phyloP scores from a whole-genome alignment of 306 rosid genomes.

The Prunus fruticosa region DNA sequence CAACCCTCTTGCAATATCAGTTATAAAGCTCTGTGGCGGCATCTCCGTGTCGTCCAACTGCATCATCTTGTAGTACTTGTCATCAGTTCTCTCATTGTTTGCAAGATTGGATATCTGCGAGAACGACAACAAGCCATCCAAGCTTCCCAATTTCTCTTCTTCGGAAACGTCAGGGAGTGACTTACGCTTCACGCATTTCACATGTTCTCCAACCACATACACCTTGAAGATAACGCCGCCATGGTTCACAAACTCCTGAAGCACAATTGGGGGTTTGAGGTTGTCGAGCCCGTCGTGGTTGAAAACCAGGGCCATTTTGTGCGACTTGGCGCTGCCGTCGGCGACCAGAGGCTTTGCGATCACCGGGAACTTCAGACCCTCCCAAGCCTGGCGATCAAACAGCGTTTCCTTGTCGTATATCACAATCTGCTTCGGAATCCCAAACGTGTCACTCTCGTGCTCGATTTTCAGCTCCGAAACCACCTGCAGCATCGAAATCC shows the following conservation, averaged over 20 bases:
- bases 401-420: conserved; percentile 75
- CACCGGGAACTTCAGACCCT: conserved; percentile 70
- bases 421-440: conserved; percentile 89
- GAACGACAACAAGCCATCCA: conserved; percentile 59
- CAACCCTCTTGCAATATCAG: conserved; percentile 65
- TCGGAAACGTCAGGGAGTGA: conserved; percentile 82
- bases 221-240: conserved; percentile 95
- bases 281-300: conserved; percentile 54
- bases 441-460: conserved; percentile 53
- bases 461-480: conserved; percentile 71
- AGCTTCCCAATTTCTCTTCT: conserved; percentile 57
- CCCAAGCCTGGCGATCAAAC: conserved; percentile 55
- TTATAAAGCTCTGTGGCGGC: conserved; percentile 68
- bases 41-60: conserved; percentile 71
- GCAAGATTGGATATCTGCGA: conserved; percentile 83
- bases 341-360: conserved; percentile 85
- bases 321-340: conserved; percentile 89
- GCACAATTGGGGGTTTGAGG: conserved; percentile 79
- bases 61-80: conserved; percentile 71
- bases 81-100: conserved; percentile 51
- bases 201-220: conserved; percentile 71
- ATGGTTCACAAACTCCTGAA: conserved; percentile 88
- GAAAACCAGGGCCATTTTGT: conserved; percentile 78
- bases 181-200: conserved; percentile 79
- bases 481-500: conserved; percentile 92